A percentile compares a stretch with the other conserved stretches of the same genome.
Evolutionary conservation across 352 stramenopile species (phyloP).

Genomic region (Hyaloperonospora brassicae): DNA sequence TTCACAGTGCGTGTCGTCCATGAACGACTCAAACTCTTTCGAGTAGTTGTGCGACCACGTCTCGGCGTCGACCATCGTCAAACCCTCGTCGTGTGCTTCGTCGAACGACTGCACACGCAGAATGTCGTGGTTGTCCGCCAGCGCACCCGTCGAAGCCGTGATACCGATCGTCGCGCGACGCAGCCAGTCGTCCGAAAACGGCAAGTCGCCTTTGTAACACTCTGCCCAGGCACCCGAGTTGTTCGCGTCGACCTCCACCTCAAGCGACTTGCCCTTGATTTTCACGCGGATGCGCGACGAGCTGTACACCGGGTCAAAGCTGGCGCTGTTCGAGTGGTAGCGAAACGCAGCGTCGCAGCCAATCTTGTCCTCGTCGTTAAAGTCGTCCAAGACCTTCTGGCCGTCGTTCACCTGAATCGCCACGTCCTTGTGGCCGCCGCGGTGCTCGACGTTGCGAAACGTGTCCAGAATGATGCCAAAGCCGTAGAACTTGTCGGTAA

Average conservation of each 20-base stretch:
- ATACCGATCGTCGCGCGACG: slow-evolving; percentile 54
- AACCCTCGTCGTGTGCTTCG: slow-evolving; percentile 42
- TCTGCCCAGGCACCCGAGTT: slow-evolving; percentile 45
- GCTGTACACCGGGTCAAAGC: slow-evolving; percentile 68
- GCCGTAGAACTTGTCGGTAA: slow-evolving; percentile 59
- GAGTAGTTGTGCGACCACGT: slow-evolving; percentile 81
- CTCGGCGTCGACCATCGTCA: slow-evolving; percentile 52
- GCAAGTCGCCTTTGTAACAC: slow-evolving; percentile 61
- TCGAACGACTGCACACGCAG: slow-evolving; percentile 59
- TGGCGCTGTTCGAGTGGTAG: slow-evolving; percentile 60
- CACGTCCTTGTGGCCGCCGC: slow-evolving; percentile 73
- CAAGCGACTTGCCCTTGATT: slow-evolving; percentile 42
- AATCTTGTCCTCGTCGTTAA: slow-evolving; percentile 66
- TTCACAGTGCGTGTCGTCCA: slow-evolving; percentile 54
- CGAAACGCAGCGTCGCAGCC: slow-evolving; percentile 72
- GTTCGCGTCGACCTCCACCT: slow-evolving; percentile 57
- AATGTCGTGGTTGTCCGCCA: slow-evolving; percentile 83
- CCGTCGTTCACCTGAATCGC: slow-evolving; percentile 74
- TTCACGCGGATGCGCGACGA: slow-evolving; percentile 58
- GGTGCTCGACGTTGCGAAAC: slow-evolving; percentile 74
- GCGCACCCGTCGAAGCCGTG: slow-evolving; percentile 61
- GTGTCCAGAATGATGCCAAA: slow-evolving; percentile 73
- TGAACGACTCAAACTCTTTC: slow-evolving; percentile 64
- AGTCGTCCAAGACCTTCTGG: slow-evolving; percentile 51
- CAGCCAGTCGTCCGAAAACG: slow-evolving; percentile 64